These are phyloP conservation scores for Aegilops longissima DNA, from an alignment of 176 grass and related monocot genomes.

Conservation along the genomic window DNA sequence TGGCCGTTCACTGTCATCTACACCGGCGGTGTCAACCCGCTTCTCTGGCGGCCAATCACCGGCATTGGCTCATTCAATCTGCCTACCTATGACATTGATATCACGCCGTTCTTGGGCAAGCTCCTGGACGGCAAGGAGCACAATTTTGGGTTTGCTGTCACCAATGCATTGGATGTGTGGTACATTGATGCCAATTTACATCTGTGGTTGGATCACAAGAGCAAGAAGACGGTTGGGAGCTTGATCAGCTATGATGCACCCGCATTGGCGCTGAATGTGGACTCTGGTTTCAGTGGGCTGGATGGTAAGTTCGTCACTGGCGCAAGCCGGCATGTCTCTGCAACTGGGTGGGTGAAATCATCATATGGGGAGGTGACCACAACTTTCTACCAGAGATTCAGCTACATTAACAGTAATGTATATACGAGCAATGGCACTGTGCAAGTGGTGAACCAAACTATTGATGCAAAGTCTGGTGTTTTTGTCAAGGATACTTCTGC, in stretches of 20 bases:
- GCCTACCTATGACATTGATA: constrained; percentile 46
- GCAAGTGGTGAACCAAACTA: constrained; percentile 47
- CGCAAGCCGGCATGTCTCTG: constrained; percentile 26
- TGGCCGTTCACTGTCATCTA: constrained; percentile 48
- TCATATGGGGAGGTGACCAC: constrained; percentile 41
- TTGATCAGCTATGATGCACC: constrained; percentile 35
- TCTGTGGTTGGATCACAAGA: constrained; percentile 45
- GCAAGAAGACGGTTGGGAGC: constrained; percentile 23
- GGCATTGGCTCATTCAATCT: constrained; percentile 45
- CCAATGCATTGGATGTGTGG: constrained; percentile 35
- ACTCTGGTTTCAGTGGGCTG: constrained; percentile 27
- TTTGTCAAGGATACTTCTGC: constrained; percentile 19
- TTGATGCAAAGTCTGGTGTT: constrained; percentile 41
- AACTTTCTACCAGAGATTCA: constrained; percentile 41
- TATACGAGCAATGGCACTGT: constrained; percentile 25
- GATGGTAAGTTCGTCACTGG: constrained; percentile 38
- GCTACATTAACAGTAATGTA: constrained; percentile 31
- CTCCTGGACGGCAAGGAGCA: constrained; percentile 41
- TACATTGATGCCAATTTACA: constrained; percentile 46
- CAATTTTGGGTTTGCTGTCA: constrained; percentile 41
- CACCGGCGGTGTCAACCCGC: constrained; percentile 34
- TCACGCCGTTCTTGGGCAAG: constrained; percentile 46
- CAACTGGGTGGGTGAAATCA: constrained; percentile 40
- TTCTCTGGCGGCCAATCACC: constrained; percentile 45
- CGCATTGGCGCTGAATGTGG: not conserved